phyloP scores from a whole-genome alignment of 1,284 basidiomycete species.

The Ustilago lituana region DNA sequence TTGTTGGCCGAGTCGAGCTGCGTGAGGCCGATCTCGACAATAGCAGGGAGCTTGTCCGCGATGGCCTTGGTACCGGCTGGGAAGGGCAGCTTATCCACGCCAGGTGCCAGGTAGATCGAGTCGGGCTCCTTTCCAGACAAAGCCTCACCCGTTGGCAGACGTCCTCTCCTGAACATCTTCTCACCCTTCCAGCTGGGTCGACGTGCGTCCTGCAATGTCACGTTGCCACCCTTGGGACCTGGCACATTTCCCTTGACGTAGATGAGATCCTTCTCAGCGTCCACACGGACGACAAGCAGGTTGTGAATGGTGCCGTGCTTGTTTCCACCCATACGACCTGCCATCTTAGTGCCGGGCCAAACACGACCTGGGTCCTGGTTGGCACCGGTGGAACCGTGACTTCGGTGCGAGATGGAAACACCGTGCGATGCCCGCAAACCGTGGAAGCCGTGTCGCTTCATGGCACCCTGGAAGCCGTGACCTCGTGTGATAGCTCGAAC shows the following conservation, averaged over 20 bases:
- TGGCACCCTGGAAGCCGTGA: constrained; percentile 94
- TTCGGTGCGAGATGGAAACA: constrained; percentile 93
- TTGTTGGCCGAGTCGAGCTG: constrained; percentile 37
- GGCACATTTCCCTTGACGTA: constrained; percentile 77
- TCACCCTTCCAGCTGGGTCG: constrained; percentile 62
- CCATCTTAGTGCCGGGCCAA: constrained; percentile 98
- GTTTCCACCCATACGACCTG: constrained; percentile 85
- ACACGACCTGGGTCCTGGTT: constrained; percentile 89
- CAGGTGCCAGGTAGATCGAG: constrained; percentile 82
- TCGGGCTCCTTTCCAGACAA: constrained; percentile 76
- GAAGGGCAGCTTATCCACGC: constrained; percentile 85
- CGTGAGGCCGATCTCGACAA: constrained; percentile 60
- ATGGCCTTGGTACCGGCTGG: constrained; percentile 87
- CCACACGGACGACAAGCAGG: constrained; percentile 86
- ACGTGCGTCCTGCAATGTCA: constrained; percentile 65
- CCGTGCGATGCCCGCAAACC: constrained; percentile 94
- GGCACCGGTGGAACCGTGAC: constrained; percentile 90
- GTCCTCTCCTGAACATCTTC: constrained; percentile 58
- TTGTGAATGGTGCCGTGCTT: constrained; percentile 73
- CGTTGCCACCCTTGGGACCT: constrained; percentile 71
- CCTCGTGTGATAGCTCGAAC: constrained; percentile 92
- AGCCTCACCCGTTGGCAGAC: constrained; percentile 71
- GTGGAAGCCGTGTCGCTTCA: constrained; percentile 96
- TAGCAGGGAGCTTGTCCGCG: constrained; percentile 71
- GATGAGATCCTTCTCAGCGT: constrained; percentile 83